phyloP scores from a whole-genome alignment of 2,329 filamentous ascomycete genomes.

The Fusarium sp. region DNA sequence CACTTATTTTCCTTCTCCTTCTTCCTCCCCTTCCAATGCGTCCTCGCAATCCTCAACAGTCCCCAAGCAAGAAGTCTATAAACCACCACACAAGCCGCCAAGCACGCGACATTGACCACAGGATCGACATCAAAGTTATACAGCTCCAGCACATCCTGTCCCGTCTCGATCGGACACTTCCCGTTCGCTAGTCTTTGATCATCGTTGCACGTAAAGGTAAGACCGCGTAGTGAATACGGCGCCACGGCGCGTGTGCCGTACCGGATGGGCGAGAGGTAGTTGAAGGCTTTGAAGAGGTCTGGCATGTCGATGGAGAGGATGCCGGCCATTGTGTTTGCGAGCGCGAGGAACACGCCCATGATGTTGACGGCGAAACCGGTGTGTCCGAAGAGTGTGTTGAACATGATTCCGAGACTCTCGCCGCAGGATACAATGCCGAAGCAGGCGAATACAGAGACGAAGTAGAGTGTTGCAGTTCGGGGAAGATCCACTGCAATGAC shows the following conservation, averaged over 20 bases:
- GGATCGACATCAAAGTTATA: constrained; percentile 76
- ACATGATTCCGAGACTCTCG: constrained; percentile 82
- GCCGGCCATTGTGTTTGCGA: constrained; percentile 79
- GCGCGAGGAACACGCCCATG: constrained; percentile 76
- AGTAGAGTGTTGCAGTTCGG: constrained; percentile 73
- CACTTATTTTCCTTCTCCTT: constrained; percentile 43
- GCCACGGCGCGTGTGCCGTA: constrained; percentile 77
- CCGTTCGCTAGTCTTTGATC: constrained; percentile 71
- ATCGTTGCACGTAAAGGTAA: constrained; percentile 74
- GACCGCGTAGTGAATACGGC: constrained; percentile 71
- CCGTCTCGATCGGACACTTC: constrained; percentile 73
- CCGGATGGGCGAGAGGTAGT: constrained; percentile 78
- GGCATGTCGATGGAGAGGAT: constrained; percentile 79
- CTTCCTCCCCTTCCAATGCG: constrained; percentile 61
- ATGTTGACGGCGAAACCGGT: constrained; percentile 83
- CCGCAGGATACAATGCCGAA: constrained; percentile 82
- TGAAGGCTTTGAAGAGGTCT: constrained; percentile 73
- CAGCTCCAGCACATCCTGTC: constrained; percentile 74
- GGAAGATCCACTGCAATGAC: constrained; percentile 76
- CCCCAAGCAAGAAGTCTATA: constrained; percentile 75
- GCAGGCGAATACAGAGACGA: constrained; percentile 75
- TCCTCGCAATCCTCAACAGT: constrained; percentile 67
- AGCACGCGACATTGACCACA: constrained; percentile 69
- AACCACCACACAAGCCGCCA: constrained; percentile 73
- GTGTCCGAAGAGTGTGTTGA: constrained; percentile 81